A percentile compares a stretch with the other conserved stretches of the same genome.
Conservation (phyloP, 2,329 filamentous ascomycete species). For the Aspergillus ochraceus region DNA sequence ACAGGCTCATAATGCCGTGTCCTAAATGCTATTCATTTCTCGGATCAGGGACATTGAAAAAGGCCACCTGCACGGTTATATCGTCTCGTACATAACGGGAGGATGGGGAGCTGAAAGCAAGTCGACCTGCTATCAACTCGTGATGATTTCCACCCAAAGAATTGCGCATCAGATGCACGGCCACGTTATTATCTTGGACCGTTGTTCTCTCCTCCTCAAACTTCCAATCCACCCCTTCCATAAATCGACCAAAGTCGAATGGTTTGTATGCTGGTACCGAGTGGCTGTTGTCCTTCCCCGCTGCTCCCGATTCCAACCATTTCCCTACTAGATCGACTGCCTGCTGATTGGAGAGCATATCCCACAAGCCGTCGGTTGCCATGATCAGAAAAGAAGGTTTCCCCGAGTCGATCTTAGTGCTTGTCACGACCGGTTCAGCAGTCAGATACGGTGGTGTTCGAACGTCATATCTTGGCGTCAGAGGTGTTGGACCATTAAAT, state of each 20-base stretch:
- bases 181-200: slow-evolving; percentile 54
- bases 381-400: slow-evolving; percentile 63
- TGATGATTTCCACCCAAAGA: slow-evolving; percentile 51
- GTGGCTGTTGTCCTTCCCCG: slow-evolving; percentile 33
- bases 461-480: slow-evolving; percentile 32
- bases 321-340: slow-evolving; percentile 58
- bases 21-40: background rate
- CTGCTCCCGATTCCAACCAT: slow-evolving; percentile 51
- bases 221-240: slow-evolving; percentile 25
- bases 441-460: slow-evolving; percentile 66
- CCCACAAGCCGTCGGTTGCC: slow-evolving; percentile 68
- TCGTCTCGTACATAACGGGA: slow-evolving; percentile 50
- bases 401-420: slow-evolving; percentile 50
- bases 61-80: slow-evolving; percentile 53
- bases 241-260: slow-evolving; percentile 25
- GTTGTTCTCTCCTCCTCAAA: slow-evolving; percentile 48
- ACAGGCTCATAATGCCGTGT: too few species aligned
- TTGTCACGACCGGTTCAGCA: slow-evolving; percentile 64
- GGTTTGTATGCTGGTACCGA: slow-evolving; percentile 19
- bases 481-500: slow-evolving; percentile 46
- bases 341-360: slow-evolving; percentile 57
- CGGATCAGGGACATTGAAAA: slow-evolving; percentile 18
- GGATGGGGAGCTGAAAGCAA: slow-evolving; percentile 27
- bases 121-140: slow-evolving; percentile 31
- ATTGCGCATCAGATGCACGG: slow-evolving; percentile 54